Conservation (phyloP, 768 basidiomycete species). For the Mycena rebaudengoi region DNA sequence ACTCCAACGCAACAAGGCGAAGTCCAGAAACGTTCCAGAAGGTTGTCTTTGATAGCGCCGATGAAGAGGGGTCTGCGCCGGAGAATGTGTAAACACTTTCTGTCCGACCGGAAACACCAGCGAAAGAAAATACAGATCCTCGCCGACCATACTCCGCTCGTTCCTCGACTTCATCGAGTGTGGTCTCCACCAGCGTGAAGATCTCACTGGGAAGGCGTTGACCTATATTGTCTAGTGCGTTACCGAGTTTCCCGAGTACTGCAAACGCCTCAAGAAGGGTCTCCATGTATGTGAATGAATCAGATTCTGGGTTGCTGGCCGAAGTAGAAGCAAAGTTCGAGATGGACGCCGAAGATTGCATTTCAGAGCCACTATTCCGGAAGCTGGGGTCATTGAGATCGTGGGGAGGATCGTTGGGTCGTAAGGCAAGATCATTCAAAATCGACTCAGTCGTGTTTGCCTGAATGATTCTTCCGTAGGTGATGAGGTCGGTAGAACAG, state of each 20-base stretch:
- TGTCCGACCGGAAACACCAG: conserved; percentile 47
- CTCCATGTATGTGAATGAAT: conserved; percentile 95
- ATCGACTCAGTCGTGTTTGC: conserved; percentile 65
- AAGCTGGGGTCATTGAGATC: conserved; percentile 60
- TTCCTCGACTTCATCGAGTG: conserved; percentile 91
- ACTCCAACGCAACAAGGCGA: conserved; percentile 78
- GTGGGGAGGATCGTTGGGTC: conserved; percentile 81
- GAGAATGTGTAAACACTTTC: conserved; percentile 65
- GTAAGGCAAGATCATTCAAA: conserved; percentile 70
- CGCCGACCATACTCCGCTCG: conserved; percentile 82
- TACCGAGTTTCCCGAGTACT: conserved; percentile 87
- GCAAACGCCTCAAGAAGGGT: conserved; percentile 92
- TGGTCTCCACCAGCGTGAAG: conserved; percentile 84
- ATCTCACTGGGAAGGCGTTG: conserved; percentile 89
- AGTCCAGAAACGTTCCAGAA: conserved; percentile 61
- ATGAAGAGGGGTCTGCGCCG: conserved; percentile 34
- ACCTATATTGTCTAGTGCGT: conserved; percentile 80
- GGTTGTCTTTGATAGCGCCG: conserved; percentile 33
- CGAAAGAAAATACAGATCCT: conserved; percentile 46
- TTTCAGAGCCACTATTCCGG: conserved; percentile 30
- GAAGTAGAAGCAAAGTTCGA: conserved; percentile 31
- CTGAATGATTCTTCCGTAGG: conserved; percentile 50
- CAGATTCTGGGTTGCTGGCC: conserved; percentile 80
- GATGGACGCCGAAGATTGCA: conserved; percentile 14
- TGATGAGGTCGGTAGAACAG: conserved; percentile 42